Evolutionary conservation across 371 early-diverging fungal genomes (phyloP).

Genomic region (Mucor velutinosus): DNA sequence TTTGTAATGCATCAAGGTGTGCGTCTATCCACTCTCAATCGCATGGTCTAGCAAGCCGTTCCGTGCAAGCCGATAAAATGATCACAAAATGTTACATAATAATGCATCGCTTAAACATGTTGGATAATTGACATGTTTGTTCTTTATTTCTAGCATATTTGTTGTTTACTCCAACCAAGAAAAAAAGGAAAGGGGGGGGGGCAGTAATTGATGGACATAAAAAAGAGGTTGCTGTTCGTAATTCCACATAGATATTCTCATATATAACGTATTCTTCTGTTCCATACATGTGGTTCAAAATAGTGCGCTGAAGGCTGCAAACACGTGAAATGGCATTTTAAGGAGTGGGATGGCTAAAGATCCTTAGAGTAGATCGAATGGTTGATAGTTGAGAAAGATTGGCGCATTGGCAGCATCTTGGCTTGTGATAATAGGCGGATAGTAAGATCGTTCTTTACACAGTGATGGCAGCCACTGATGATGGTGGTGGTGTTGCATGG

Average conservation of each 20-base stretch:
- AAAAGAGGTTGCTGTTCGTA: neutral
- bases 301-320: neutral
- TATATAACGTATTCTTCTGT: neutral
- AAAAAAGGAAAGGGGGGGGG: too few species aligned
- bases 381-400: constrained; percentile 9
- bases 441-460: constrained; percentile 11
- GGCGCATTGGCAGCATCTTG: constrained; percentile 5
- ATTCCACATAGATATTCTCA: neutral
- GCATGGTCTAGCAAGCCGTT: too few species aligned
- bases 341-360: neutral
- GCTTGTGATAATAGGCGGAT: constrained; percentile 7
- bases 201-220: neutral
- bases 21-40: too few species aligned
- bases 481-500: neutral
- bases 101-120: too few species aligned
- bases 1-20: too few species aligned
- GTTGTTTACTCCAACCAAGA: too few species aligned
- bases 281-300: neutral
- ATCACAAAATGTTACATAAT: too few species aligned
- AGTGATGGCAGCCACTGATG: constrained; percentile 15
- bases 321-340: neutral
- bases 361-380: constrained; percentile 9
- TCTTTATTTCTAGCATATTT: too few species aligned
- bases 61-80: too few species aligned
- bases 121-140: too few species aligned